Base-by-base conservation (phyloP, 1,284 basidiomycete genomes). In the Porodaedalea pini region DNA sequence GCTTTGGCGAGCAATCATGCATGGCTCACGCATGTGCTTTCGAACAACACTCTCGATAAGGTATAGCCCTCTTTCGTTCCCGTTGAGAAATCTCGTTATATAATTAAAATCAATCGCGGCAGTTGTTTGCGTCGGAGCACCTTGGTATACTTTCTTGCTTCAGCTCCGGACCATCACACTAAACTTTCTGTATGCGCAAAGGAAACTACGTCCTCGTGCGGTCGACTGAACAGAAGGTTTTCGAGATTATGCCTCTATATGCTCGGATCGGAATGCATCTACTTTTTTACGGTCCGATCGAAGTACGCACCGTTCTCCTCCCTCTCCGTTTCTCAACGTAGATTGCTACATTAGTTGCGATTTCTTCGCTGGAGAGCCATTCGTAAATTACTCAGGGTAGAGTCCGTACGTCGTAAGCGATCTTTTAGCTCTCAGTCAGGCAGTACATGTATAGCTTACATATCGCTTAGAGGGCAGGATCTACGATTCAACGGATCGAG, bases 211-310 rank as follows among this genome's bases (percentile, higher is more conserved):
- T 77, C 21, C 67, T 75, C 39, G 73, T 78, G 51, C 71, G 78
- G 1, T 36, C 59, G 21, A 74, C 75, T 2, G 76, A 76, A 3
- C 66, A 73, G 61, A 73, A 76, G 63, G 66, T 73, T 57, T 79
- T 79, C 58, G 79, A 80, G 61, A 72, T 68, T 50, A 80, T 80
- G 78, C 77, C 76, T 13, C 68, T 79, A 7, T 79, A 78, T 67
- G 68, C 68, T 45, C 70, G 65, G 4, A 61, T 75, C 37, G 60
- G 58, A 40, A 78, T 79, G 69, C 75, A 78, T 48, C 66, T 79
- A 2, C 68, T 79, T 27, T 79, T 79, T 63, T 67, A 72, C 51
- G 69, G 64, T 11, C 59, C 63, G 36, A 54, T 54, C 4, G 58
- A 58, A 52, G 62, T 60, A 29, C 25, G 37, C 43, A 10, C 11